These are phyloP conservation scores for Aristolochia californica DNA, from an alignment of 164 flowering plant genomes.

Conservation along the genomic window DNA sequence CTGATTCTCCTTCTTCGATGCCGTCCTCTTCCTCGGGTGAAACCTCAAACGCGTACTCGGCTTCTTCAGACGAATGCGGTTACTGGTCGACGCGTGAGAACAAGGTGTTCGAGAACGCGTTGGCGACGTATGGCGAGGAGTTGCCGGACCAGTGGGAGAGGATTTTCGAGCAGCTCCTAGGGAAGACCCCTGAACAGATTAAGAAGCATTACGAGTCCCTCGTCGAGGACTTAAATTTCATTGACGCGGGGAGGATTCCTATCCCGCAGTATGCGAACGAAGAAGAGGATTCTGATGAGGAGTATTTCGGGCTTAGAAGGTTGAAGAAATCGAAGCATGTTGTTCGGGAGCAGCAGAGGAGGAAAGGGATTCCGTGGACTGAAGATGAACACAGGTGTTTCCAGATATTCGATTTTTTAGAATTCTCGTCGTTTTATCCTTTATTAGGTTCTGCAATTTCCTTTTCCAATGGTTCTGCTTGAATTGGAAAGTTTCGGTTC, in stretches of 20 bases:
- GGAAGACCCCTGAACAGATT: conserved; percentile 22
- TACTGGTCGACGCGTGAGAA: conserved; percentile 32
- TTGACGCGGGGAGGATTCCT: conserved; percentile 18
- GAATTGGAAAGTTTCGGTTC: neutral
- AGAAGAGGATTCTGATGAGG: neutral
- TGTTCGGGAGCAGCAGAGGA: neutral
- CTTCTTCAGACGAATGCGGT: neutral
- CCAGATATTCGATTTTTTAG: neutral
- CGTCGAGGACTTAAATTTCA: conserved; percentile 20
- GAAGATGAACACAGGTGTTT: conserved; percentile 29
- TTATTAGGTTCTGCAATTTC: neutral
- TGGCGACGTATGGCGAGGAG: conserved; percentile 12
- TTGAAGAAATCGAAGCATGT: neutral
- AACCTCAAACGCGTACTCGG: neutral
- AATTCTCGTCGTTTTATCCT: neutral
- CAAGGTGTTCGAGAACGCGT: conserved; percentile 27
- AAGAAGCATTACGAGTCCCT: conserved; percentile 18
- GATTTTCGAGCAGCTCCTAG: conserved; percentile 21
- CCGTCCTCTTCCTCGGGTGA: neutral
- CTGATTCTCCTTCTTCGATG: neutral
- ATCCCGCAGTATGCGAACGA: conserved; percentile 10
- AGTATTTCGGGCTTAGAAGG: neutral
- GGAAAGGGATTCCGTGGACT: conserved; percentile 26
- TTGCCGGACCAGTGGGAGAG: conserved; percentile 13
- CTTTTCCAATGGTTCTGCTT: neutral